phyloP scores from a whole-genome alignment of 108 stramenopile genomes.

The Nitzschia sp. region DNA sequence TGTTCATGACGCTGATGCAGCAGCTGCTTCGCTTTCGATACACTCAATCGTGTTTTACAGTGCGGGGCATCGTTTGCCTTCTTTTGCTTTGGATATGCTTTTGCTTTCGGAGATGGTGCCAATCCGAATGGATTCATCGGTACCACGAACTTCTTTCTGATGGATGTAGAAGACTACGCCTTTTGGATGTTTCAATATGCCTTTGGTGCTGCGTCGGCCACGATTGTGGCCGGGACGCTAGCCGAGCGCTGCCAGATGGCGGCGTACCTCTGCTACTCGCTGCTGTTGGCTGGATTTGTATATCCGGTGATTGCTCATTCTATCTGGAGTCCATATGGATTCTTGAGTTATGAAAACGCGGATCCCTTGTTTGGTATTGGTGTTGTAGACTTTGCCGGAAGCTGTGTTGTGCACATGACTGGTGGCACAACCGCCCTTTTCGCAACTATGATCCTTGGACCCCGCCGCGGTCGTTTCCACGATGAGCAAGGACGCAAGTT shows the following conservation, averaged over 20 bases:
- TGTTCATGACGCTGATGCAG: too few relatives aligned
- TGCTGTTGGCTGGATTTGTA: conserved; percentile 76
- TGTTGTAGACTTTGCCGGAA: conserved; percentile 92
- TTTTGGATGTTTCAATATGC: conserved; percentile 69
- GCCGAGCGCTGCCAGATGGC: conserved; percentile 79
- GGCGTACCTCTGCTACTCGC: conserved; percentile 80
- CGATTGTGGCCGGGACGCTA: conserved; percentile 77
- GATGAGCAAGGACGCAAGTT: conserved; percentile 71
- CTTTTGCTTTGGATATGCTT: conserved; percentile 80
- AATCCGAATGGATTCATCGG: conserved; percentile 60
- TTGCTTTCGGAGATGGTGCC: conserved; percentile 69
- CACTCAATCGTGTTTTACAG: conserved; percentile 49
- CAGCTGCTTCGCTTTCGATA: too few relatives aligned
- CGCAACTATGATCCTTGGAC: conserved; percentile 85
- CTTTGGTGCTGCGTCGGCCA: conserved; percentile 72
- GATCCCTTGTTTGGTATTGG: conserved; percentile 76
- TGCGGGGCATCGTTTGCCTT: conserved; percentile 81
- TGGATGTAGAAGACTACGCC: conserved; percentile 73
- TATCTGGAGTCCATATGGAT: conserved; percentile 80
- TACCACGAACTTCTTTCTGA: conserved; percentile 83
- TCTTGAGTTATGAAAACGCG: conserved; percentile 45
- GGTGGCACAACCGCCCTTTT: conserved; percentile 87
- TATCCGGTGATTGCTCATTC: conserved; percentile 88
- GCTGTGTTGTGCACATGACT: conserved; percentile 91
- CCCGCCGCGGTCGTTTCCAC: conserved; percentile 79